A percentile compares a stretch with the other conserved stretches of the same genome.
Evolutionary conservation across 1,139 yeast species (phyloP).

Genomic region (Geotrichum klebahnii): DNA sequence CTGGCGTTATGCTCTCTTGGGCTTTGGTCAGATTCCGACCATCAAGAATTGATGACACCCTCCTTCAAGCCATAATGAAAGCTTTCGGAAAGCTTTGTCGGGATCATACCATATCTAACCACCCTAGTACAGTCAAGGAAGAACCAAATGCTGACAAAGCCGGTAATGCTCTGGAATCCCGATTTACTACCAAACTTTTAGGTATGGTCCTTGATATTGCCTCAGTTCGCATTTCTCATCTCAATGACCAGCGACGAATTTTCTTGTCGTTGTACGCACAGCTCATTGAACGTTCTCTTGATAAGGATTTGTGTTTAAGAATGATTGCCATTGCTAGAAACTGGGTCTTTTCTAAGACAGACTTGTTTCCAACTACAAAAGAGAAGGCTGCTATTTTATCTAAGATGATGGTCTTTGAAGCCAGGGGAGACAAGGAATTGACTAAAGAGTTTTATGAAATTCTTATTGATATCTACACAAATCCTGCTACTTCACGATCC

Average conservation of each 20-base stretch:
- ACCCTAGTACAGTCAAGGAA: slow-evolving; percentile 32
- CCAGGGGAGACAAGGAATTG: slow-evolving; percentile 76
- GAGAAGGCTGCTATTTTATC: slow-evolving; percentile 93
- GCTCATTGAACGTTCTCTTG: slow-evolving; percentile 82
- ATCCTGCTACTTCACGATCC: slow-evolving; percentile 70
- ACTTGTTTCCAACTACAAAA: slow-evolving; percentile 88
- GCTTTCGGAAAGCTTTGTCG: slow-evolving; percentile 84
- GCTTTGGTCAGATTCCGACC: slow-evolving; percentile 74
- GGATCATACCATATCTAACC: slow-evolving; percentile 57
- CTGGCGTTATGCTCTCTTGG: slow-evolving; percentile 86
- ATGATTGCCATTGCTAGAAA: slow-evolving; percentile 73
- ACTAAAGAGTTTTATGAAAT: slow-evolving; percentile 81
- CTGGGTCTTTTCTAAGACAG: slow-evolving; percentile 85
- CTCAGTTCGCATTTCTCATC: slow-evolving; percentile 70
- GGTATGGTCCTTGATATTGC: slow-evolving; percentile 75
- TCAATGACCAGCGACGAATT: slow-evolving; percentile 91
- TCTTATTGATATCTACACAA: slow-evolving; percentile 82
- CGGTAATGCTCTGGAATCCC: slow-evolving; percentile 58
- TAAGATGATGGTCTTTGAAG: slow-evolving; percentile 91
- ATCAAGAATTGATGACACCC: slow-evolving; percentile 58
- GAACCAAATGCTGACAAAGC: slow-evolving; percentile 15
- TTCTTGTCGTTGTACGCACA: slow-evolving; percentile 84
- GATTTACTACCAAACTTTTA: slow-evolving; percentile 68
- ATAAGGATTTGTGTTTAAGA: slow-evolving; percentile 66
- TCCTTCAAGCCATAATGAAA: slow-evolving; percentile 74